Evolutionary conservation across 1,139 yeast species (phyloP).

Genomic region (Candida glucosophila): DNA sequence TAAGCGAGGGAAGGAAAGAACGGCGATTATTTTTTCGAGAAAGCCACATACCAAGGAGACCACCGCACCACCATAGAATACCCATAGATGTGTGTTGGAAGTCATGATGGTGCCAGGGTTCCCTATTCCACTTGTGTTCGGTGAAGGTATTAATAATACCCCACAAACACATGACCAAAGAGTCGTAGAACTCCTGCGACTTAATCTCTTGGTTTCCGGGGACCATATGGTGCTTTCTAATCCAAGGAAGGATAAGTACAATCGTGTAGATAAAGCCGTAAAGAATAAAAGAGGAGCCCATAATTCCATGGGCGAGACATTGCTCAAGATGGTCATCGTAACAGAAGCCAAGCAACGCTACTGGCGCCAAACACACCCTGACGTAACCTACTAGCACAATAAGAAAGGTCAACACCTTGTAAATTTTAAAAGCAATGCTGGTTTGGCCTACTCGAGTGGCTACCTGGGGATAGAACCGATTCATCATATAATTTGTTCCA

Average conservation of each 20-base stretch:
- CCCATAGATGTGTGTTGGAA: slow-evolving; percentile 96
- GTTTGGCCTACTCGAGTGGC: slow-evolving; percentile 12
- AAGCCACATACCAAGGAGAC: slow-evolving; percentile 71
- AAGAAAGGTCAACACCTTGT: slow-evolving; percentile 39
- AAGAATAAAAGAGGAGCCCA: slow-evolving; percentile 84
- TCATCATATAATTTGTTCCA: slow-evolving; percentile 41
- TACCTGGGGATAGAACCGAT: slow-evolving; percentile 26
- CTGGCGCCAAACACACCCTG: slow-evolving; percentile 71
- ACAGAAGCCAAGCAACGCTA: slow-evolving; percentile 75
- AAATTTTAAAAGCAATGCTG: slow-evolving; percentile 18
- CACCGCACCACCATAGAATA: slow-evolving; percentile 93
- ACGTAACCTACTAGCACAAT: slow-evolving; percentile 54
- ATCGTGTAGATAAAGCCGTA: slow-evolving; percentile 67
- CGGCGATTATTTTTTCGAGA: slow-evolving; percentile 51
- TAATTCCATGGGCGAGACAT: slow-evolving; percentile 92
- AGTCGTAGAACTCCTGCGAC: slow-evolving; percentile 84
- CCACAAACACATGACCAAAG: slow-evolving; percentile 74
- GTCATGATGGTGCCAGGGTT: slow-evolving; percentile 84
- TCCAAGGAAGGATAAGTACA: slow-evolving; percentile 65
- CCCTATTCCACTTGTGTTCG: slow-evolving; percentile 89
- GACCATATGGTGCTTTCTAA: slow-evolving; percentile 29
- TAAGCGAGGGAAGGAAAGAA: slow-evolving; percentile 70
- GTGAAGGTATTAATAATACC: slow-evolving; percentile 92
- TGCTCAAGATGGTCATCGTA: slow-evolving; percentile 74
- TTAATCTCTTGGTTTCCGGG: slow-evolving; percentile 27